Conservation (phyloP, 2,329 filamentous ascomycete genomes). For the Rutstroemia sp. region DNA sequence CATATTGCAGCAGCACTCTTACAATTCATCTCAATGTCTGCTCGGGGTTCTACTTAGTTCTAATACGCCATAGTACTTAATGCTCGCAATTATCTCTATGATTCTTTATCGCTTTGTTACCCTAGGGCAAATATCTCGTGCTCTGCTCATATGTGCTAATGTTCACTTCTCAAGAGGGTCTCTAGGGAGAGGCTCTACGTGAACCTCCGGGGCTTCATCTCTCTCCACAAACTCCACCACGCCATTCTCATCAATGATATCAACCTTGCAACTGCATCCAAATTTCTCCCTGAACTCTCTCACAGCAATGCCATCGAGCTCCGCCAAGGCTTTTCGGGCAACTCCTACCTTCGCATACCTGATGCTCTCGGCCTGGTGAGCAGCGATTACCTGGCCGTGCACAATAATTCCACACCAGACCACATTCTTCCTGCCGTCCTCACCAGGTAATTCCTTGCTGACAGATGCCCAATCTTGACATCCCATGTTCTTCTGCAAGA, state of each 20-base stretch:
- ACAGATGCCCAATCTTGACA: conserved; percentile 52
- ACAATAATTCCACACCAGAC: conserved; percentile 70
- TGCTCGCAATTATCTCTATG: too few species aligned
- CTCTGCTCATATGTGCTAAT: too few species aligned
- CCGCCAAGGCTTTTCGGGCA: conserved; percentile 49
- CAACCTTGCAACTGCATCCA: conserved; percentile 52
- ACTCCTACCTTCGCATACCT: conserved; percentile 67
- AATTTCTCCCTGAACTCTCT: conserved; percentile 54
- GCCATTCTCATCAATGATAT: neutral
- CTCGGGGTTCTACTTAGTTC: too few species aligned
- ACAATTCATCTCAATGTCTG: too few species aligned
- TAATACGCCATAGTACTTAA: too few species aligned
- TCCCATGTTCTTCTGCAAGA: conserved; percentile 55
- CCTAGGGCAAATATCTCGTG: too few species aligned
- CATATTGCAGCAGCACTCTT: too few species aligned
- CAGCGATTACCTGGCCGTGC: conserved; percentile 61
- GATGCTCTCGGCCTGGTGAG: conserved; percentile 53
- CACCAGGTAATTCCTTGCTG: conserved; percentile 35
- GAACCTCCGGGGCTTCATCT: neutral
- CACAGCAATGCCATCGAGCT: conserved; percentile 37
- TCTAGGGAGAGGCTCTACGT: too few species aligned
- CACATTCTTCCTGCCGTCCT: conserved; percentile 35
- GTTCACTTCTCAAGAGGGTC: too few species aligned
- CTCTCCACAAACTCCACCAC: conserved; percentile 3
- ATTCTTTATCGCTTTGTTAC: too few species aligned